Evolutionary conservation across 192 early-diverging fungal genomes (phyloP), one percentile per base, ranked within the genome.

Genomic region (Coemansia sp.): DNA sequence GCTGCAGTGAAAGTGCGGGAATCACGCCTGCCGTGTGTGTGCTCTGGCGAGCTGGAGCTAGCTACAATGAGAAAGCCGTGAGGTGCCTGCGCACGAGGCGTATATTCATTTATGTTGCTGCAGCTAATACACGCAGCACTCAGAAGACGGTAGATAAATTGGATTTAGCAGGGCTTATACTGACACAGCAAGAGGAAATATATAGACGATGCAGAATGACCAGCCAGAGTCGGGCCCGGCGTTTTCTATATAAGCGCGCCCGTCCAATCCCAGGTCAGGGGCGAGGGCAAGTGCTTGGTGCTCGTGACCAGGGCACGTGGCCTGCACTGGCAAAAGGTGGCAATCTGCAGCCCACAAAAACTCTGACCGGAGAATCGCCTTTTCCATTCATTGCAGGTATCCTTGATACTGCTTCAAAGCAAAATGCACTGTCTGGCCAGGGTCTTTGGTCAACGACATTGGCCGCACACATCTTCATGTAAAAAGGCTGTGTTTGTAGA

Each of bases 301-400:
- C 55, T 57, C 55, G 55, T 57, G 55, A 57, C 35, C 15, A 17
- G 55, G 19, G 55, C 55, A 57, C 55, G 55, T 57, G 55, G 55
- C 55, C 55, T 57, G 35, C 55, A 38, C 11, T 37, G 55, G 60
- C 49, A 35, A 50, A 7, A 17, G 60, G 17, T 21, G 10, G 15
- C 48, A 37, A 25, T 22, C 19, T 35, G 55, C 55, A 57, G 53
- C 22, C 53, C 25, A 15, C 53, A 55, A 29, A 55, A 50, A 32
- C 14, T 43, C 7, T 52, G 32, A 35, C 32, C 32, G 6, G 1
- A 35, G 32, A 35, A 35, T 35, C 32, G 8, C 32, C 32, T 9
- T 35, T 21, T 35, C 5, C 32, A 35, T 35, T 35, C 32, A 35
- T 6, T 35, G 32, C 32, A 8, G 6, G 7, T 35, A 35, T 35